Base-by-base conservation (phyloP, 495 filamentous ascomycete genomes). In the Penicillium paxilli region DNA sequence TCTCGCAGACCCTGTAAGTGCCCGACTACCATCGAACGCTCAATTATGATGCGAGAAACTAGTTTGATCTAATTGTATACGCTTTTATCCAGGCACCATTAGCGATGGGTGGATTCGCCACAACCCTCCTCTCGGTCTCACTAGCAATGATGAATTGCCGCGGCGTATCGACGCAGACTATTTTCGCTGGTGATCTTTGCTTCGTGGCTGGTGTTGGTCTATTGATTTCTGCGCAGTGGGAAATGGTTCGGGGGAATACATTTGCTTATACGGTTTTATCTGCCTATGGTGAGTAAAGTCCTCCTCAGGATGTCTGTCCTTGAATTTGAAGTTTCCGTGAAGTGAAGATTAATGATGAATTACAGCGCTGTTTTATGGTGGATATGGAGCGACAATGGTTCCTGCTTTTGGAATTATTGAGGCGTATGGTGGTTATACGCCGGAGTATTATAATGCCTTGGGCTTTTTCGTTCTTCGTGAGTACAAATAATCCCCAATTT, bases 211-310 rank as follows among this genome's bases (percentile, higher is more conserved):
- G 42, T 10, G 24, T 57, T 16, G 54, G 54, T 3, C 44, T 57
- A 16, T 32, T 57, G 2, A 57, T 57, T 28, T 52, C 54, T 16
- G 54, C 54, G 4, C 54, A 57, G 25, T 57, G 54, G 54, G 54
- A 52, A 14, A 57, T 57, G 54, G 54, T 57, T 12, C 42, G 44
- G 2, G 54, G 54, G 3, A 57, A 57, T 26, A 57, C 54, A 12
- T 51, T 57, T 22, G 40, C 48, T 1, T 57, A 52, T 41, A 57
- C 54, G 0, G 54, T 57, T 28, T 45, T 67, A 26, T 41, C 55
- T 32, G 64, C 60, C 19, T 67, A 60, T 38, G 64, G 64, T 63
- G 33, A 50, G 60, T 47, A n/a, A n/a, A n/a, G n/a, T n/a, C n/a
- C n/a, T n/a, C n/a, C n/a, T n/a, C n/a, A n/a, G n/a, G n/a, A n/a